Percentiles rank a stretch among this genome's conserved stretches.
phyloP scores from a whole-genome alignment of 2,329 filamentous ascomycete species.

The Stemphylium beticola region DNA sequence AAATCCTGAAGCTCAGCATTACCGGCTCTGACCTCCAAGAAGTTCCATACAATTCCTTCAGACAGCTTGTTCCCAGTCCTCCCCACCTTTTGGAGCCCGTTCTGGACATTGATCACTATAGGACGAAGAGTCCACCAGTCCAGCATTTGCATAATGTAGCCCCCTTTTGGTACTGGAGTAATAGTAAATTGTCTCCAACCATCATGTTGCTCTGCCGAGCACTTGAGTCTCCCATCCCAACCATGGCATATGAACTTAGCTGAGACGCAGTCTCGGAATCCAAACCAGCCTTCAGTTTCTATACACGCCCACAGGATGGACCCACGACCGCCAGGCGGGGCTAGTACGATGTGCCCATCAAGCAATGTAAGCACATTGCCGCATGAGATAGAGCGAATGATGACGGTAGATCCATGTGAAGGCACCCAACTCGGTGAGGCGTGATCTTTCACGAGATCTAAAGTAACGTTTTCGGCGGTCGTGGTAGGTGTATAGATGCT shows the following conservation, averaged over 20 bases:
- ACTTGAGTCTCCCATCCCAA: conserved; percentile 8
- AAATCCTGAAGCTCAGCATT: no score
- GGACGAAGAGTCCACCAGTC: conserved; percentile 18
- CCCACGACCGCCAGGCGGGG: conserved; percentile 4
- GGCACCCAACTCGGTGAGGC: conserved; percentile 1
- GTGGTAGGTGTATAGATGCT: conserved; percentile 5
- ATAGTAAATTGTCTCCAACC: conserved; percentile 10
- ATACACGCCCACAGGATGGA: conserved; percentile 13
- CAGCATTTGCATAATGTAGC: conserved; percentile 20
- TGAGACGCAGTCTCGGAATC: conserved; percentile 7
- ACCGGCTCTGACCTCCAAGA: background rate
- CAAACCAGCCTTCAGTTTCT: conserved; percentile 16
- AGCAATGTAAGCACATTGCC: conserved; percentile 13
- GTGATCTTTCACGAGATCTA: background rate
- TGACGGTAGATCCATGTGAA: conserved; percentile 8
- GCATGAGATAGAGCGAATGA: conserved; percentile 12
- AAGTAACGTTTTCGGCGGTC: background rate
- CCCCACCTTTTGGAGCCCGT: conserved; percentile 6
- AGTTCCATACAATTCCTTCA: conserved; percentile 16
- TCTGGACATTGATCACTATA: conserved; percentile 9
- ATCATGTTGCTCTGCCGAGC: conserved; percentile 3
- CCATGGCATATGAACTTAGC: conserved; percentile 13
- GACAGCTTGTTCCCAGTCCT: conserved; percentile 13
- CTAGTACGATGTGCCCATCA: conserved; percentile 12
- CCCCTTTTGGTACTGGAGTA: conserved; percentile 13